Base-by-base conservation (phyloP, 2,329 filamentous ascomycete species). In the Karstenula rhodostoma region DNA sequence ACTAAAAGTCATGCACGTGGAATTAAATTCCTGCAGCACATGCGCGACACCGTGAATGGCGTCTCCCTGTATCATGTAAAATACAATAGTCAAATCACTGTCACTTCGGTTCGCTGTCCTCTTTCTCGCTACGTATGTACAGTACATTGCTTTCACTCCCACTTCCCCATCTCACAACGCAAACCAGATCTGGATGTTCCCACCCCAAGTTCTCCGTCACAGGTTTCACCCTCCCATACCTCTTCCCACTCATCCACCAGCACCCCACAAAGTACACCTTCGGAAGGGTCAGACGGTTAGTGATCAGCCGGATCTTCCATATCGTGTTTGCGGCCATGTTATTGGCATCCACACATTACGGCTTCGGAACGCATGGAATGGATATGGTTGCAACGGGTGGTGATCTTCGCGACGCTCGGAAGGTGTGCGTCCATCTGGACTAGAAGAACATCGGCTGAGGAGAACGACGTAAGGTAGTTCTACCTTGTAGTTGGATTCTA, bases 181-280 rank as follows among this genome's bases (percentile, higher is more conserved):
- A 40, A 67, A 87, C 23, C 82, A 78, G 66, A 23, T 81, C 80
- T 0, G 85, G 84, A 69, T 87, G 84, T 37, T 77, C 72, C 59
- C 83, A 82, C 0, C 84, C 84, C n/a, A 86, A 66, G 48, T 80
- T 77, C 23, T 73, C 66, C 13, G 64, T 51, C 1, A 58, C 62
- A 2, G 52, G 51, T 55, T 80, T 72, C 66, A 84, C 76, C 58
- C 79, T 81, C 4, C 77, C 71, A 1, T 76, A 79, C 4, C 84
- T 74, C 9, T 77, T 65, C 32, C 73, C 77, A 68, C 87, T 87
- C 72, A 86, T 85, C 57, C 75, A 78, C 27, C 72, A 49, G 63
- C 83, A 84, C 59, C 86, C 86, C 13, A 77, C 37, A 51, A 86
- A 82, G 8, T 62, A 67, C 2, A 62, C 56, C 9, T 57, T 60